Percentiles rank a stretch among this genome's conserved stretches.
Evolutionary conservation across 83 land plant species (phyloP).

Genomic region (Larix sibirica): DNA sequence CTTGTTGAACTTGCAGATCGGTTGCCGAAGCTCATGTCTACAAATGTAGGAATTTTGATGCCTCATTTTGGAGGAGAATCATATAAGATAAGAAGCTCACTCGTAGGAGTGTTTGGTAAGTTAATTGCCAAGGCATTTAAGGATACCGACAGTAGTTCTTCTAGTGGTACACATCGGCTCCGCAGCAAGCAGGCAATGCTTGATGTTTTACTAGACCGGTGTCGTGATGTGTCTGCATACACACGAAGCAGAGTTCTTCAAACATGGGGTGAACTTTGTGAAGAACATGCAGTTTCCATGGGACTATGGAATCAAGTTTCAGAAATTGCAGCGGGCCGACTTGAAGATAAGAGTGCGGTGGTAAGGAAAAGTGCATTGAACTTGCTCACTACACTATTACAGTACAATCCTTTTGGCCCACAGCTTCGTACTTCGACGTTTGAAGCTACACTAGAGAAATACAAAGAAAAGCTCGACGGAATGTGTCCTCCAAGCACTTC

Average conservation of each 20-base stretch:
- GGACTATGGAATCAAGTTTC: constrained; percentile 97
- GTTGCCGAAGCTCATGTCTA: constrained; percentile 77
- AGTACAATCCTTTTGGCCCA: constrained; percentile 99
- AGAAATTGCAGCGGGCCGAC: constrained; percentile 83
- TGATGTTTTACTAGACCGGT: constrained; percentile 83
- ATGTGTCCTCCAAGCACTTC: constrained; percentile 40
- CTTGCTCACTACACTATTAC: constrained; percentile 80
- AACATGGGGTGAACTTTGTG: constrained; percentile 95
- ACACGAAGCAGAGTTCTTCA: constrained; percentile 93
- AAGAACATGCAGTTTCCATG: constrained; percentile 82
- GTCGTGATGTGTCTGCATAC: constrained; percentile 85
- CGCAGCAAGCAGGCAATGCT: constrained; percentile 97
- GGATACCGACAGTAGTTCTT: constrained; percentile 70
- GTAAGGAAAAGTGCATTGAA: constrained; percentile 94
- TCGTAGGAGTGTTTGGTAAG: constrained; percentile 89
- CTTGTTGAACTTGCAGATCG: constrained; percentile 91
- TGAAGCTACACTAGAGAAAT: constrained; percentile 89
- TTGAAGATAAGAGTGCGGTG: constrained; percentile 92
- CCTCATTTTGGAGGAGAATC: constrained; percentile 98
- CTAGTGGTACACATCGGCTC: constrained; percentile 66
- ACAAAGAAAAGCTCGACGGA: constrained; percentile 63
- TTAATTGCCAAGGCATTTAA: constrained; percentile 81
- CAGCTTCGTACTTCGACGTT: constrained; percentile 81
- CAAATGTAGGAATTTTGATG: constrained; percentile 81
- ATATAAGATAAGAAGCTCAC: constrained; percentile 90